phyloP scores from a whole-genome alignment of 768 basidiomycete species.

The Scleroderma citrinum region DNA sequence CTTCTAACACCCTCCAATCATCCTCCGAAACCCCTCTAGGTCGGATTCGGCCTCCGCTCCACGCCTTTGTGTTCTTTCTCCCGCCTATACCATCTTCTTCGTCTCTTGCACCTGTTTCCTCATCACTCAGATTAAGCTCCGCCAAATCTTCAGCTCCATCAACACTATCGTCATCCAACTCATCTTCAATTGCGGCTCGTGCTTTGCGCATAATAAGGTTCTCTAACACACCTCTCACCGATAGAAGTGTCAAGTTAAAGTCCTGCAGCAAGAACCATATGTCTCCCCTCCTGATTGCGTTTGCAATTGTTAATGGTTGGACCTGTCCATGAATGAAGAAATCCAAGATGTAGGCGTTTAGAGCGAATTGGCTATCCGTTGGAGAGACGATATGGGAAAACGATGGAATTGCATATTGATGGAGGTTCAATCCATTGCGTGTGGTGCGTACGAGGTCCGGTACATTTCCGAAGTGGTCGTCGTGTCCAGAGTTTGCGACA shows the following conservation, averaged over 20 bases:
- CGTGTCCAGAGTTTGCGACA: conserved; percentile 63
- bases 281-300: conserved; percentile 55
- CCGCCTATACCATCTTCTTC: conserved; percentile 16
- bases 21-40: conserved; percentile 36
- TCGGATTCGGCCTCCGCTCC: conserved; percentile 6
- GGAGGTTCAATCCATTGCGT: conserved; percentile 48
- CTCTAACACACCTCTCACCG: conserved; percentile 45
- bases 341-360: conserved; percentile 65
- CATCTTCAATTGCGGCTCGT: not conserved
- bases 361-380: conserved; percentile 19
- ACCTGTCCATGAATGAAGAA: conserved; percentile 64
- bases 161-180: conserved; percentile 9
- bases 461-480: conserved; percentile 46
- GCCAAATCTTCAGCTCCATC: conserved; percentile 21
- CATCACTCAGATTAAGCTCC: conserved; percentile 26
- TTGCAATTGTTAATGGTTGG: conserved; percentile 41
- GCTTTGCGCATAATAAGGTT: conserved; percentile 34
- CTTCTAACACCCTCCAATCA: conserved; percentile 54
- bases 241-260: conserved; percentile 45
- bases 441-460: conserved; percentile 47
- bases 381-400: conserved; percentile 30
- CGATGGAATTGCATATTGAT: conserved; percentile 57
- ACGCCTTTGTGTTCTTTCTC: conserved; percentile 12
- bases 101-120: conserved; percentile 11
- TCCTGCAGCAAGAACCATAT: conserved; percentile 62